Base-by-base conservation (phyloP, 148 eudicot species). In the Silene conica region DNA sequence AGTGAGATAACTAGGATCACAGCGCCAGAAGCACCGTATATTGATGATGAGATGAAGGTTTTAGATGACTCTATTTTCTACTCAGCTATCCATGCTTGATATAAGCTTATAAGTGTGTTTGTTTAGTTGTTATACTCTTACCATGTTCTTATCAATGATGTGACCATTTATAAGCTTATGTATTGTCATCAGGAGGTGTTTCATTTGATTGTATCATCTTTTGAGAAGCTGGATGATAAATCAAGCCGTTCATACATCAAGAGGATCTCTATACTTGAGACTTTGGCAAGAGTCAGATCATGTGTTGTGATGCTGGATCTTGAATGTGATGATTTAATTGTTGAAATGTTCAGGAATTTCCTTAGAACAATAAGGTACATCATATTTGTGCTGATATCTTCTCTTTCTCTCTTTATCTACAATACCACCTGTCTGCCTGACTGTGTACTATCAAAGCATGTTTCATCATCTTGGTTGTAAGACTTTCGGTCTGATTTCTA, bases 291-390 rank as follows among this genome's bases (percentile, higher is more conserved):
- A 84, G 97, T 96, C 70, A 85, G 96, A 74, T 90, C 99, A 11
- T 96, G 99, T 81, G 92, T 96, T 10, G 86, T 96, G 84, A 96
- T 96, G 99, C 67, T 96, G 84, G 99, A 96, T 82, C 88, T 96
- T 34, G 99, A 96, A 81, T 92, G 96, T 74, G 97, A 92, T 69
- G 83, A 66, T 34, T 76, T 96, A 73, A 89, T 96, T 67, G 71
- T 78, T 16, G 85, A 92, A 80, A 92, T 96, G 99, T 96, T 96
- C 80, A 84, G 86, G 34, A 88, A 87, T 72, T 96, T 96, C 73
- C 78, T 96, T 55, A 82, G 77, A 76, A 71, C 90, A 8, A 85
- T 96, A 76, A 86, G 97, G 99, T 96, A 85, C 58, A 8, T 7
- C 13, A 15, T 15, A 13, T 6, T 52, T 69, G 4, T 13, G 72